Conservation (phyloP, 148 eudicot species). For the Beta vulgaris region DNA sequence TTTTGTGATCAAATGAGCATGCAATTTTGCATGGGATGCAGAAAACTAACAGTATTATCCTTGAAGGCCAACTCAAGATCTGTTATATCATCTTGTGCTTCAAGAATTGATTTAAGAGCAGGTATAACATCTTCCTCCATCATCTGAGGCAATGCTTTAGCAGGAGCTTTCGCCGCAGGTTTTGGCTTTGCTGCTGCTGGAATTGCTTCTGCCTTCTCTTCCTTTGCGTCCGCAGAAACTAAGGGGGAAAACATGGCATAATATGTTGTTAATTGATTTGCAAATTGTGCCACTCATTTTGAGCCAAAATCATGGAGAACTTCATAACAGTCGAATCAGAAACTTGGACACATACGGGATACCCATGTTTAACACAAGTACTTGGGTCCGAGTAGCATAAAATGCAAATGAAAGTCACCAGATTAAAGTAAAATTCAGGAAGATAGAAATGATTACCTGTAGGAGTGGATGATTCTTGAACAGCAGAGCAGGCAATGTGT, state of each 20-base stretch:
- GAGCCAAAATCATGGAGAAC: too few relatives aligned
- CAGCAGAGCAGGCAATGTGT: constrained; percentile 52
- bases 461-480: constrained; percentile 80
- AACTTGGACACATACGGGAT: too few relatives aligned
- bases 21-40: neutral
- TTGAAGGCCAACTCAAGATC: constrained; percentile 59
- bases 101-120: constrained; percentile 51
- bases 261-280: neutral
- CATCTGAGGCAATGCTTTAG: constrained; percentile 53
- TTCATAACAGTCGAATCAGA: too few relatives aligned
- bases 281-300: too few relatives aligned
- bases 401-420: neutral
- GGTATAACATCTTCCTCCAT: constrained; percentile 92
- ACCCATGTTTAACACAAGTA: too few relatives aligned
- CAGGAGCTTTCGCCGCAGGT: constrained; percentile 59
- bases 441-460: constrained; percentile 37
- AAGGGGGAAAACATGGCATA: neutral
- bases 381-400: too few relatives aligned
- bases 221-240: constrained; percentile 42
- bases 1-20: neutral
- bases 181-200: constrained; percentile 60
- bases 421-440: neutral
- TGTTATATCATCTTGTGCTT: constrained; percentile 63
- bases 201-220: constrained; percentile 35
- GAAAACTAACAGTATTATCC: constrained; percentile 52